A percentile compares a stretch with the other conserved stretches of the same genome.
Conservation (phyloP, 2,329 filamentous ascomycete species). For the Diaporthe caulivora region DNA sequence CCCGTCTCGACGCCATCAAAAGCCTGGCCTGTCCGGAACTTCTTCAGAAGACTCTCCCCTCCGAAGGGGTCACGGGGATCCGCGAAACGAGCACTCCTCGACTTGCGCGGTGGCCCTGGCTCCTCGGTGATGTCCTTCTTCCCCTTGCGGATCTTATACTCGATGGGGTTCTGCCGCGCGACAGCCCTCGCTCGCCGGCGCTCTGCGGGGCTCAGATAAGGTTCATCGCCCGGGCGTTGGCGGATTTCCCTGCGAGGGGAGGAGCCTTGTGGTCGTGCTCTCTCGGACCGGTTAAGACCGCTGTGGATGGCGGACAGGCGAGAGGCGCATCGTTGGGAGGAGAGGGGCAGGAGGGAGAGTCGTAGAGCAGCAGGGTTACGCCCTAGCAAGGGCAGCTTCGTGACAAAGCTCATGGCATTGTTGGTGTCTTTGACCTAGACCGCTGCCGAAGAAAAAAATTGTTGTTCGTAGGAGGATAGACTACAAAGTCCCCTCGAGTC, state of each 20-base stretch:
- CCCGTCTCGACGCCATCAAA: slow-evolving; percentile 46
- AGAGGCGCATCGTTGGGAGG: slow-evolving; percentile 60
- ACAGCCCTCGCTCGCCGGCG: slow-evolving; percentile 43
- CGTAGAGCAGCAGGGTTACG: slow-evolving; percentile 16
- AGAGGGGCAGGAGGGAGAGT: slow-evolving; percentile 27
- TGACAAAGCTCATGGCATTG: slow-evolving; percentile 39
- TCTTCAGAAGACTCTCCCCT: slow-evolving; percentile 68
- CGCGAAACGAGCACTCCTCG: slow-evolving; percentile 55
- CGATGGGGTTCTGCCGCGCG: slow-evolving; percentile 41
- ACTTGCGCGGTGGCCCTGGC: slow-evolving; percentile 42
- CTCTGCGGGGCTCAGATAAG: slow-evolving; percentile 42
- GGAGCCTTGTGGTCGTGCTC: slow-evolving; percentile 49
- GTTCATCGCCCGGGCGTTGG: slow-evolving; percentile 21
- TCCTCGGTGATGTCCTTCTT: slow-evolving; percentile 65
- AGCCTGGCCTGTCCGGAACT: slow-evolving; percentile 61
- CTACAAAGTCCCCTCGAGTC: not conserved
- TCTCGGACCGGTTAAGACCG: slow-evolving; percentile 66
- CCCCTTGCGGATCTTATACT: slow-evolving; percentile 55
- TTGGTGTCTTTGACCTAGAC: not conserved
- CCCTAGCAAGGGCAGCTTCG: slow-evolving; percentile 36
- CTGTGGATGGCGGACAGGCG: slow-evolving; percentile 76
- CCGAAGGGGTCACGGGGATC: slow-evolving; percentile 63
- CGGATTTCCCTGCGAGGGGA: slow-evolving; percentile 38
- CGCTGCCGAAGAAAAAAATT: not conserved
- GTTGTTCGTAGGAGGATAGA: not conserved